phyloP scores from a whole-genome alignment of 2,329 filamentous ascomycete genomes.

The Fusarium nematophilum region DNA sequence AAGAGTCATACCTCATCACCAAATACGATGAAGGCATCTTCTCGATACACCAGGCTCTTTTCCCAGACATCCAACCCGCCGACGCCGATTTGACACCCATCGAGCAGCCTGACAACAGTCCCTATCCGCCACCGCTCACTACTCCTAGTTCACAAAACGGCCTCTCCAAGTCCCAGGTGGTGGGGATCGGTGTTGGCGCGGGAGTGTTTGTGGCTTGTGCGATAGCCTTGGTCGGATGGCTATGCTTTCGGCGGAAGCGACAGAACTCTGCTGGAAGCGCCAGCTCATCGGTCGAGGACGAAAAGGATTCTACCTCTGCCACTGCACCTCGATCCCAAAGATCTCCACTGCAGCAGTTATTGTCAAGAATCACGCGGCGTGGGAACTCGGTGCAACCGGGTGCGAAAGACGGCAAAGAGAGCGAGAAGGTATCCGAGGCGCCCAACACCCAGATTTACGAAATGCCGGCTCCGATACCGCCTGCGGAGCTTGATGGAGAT shows the following conservation, averaged over 20 bases:
- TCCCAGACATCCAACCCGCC: constrained; percentile 56
- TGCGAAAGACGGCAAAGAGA: constrained; percentile 33
- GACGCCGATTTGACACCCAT: constrained; percentile 58
- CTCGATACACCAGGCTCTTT: constrained; percentile 66
- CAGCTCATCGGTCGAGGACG: constrained; percentile 42
- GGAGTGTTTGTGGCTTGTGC: constrained; percentile 48
- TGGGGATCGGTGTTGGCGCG: constrained; percentile 60
- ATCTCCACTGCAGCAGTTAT: constrained; percentile 43
- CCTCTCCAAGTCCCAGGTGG: constrained; percentile 56
- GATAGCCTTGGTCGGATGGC: constrained; percentile 46
- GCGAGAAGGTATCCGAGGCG: constrained; percentile 48
- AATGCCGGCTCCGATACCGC: constrained; percentile 58
- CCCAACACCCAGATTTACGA: constrained; percentile 64
- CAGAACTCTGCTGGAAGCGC: constrained; percentile 39
- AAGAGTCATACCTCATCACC: constrained; percentile 72
- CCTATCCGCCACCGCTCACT: constrained; percentile 54
- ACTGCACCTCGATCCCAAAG: constrained; percentile 43
- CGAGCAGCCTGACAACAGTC: constrained; percentile 56
- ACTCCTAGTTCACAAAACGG: constrained; percentile 25
- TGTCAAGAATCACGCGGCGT: constrained; percentile 56
- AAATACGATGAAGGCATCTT: constrained; percentile 66
- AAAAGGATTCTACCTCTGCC: constrained; percentile 52
- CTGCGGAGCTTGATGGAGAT: constrained; percentile 62
- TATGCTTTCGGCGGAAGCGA: constrained; percentile 49
- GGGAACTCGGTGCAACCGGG: constrained; percentile 46